Conservation (phyloP, 176 grass and related monocot genomes). For the Oryza glaberrima region DNA sequence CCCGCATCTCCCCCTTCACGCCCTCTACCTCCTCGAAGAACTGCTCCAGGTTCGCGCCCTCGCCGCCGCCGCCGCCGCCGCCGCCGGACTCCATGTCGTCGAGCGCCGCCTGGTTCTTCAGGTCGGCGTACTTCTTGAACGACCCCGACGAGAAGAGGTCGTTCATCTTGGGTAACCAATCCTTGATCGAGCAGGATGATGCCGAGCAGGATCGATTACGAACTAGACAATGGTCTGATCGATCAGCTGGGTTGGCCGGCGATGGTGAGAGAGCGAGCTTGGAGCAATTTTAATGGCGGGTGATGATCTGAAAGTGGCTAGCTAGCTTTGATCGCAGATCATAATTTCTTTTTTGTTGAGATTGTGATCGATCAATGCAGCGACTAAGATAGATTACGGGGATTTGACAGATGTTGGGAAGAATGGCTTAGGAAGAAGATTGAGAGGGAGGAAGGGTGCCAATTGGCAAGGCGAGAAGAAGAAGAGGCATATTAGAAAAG, state of each 20-base stretch:
- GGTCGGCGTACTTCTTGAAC: constrained; percentile 90
- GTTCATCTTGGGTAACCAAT: constrained; percentile 58
- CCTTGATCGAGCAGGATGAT: not conserved
- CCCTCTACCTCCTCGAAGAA: constrained; percentile 75
- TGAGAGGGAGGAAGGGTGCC: not conserved
- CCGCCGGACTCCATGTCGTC: constrained; percentile 64
- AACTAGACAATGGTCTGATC: not conserved
- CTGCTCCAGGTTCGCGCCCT: not conserved
- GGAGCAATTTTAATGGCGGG: constrained; percentile 16
- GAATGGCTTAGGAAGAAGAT: not conserved
- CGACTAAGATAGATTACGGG: not conserved
- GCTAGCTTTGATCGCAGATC: not conserved
- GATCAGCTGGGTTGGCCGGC: too few species aligned
- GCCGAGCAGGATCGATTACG: not conserved
- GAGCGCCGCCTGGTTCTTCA: constrained; percentile 66
- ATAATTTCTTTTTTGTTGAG: not conserved
- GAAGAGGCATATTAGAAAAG: constrained; percentile 9
- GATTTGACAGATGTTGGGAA: not conserved
- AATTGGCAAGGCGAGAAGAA: constrained; percentile 43
- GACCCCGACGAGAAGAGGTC: constrained; percentile 78
- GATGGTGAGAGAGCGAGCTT: not conserved
- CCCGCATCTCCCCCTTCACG: constrained; percentile 72
- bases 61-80: not conserved
- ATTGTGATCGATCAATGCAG: not conserved
- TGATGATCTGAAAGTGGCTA: not conserved